Conservation (phyloP, 257 asterid species). For the Nicotiana benthamiana region DNA sequence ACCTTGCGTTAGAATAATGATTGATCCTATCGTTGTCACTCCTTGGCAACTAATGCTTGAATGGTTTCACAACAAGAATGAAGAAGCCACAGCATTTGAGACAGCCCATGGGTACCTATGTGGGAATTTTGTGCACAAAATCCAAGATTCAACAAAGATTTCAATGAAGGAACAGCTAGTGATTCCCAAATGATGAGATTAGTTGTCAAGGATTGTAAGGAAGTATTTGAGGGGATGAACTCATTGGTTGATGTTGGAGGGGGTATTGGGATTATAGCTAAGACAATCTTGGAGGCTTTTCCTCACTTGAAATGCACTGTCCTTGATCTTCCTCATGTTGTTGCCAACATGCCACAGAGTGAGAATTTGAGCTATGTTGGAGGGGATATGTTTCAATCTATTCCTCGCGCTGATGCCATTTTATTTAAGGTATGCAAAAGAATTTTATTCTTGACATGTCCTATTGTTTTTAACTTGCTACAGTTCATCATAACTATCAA, state of each 20-base stretch:
- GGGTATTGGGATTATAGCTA: constrained; percentile 18
- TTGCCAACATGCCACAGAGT: neutral
- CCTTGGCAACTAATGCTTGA: constrained; percentile 16
- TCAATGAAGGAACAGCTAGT: constrained; percentile 29
- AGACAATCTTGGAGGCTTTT: constrained; percentile 6
- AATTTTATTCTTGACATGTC: neutral
- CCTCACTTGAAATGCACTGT: constrained; percentile 12
- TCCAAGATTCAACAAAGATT: constrained; percentile 7
- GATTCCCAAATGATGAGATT: constrained; percentile 15
- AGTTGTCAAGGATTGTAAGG: constrained; percentile 8
- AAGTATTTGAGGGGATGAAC: constrained; percentile 23
- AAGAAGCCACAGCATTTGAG: constrained; percentile 6
- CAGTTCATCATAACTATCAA: neutral
- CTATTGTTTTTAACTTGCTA: neutral
- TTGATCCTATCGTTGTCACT: neutral
- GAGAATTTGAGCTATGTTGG: constrained; percentile 9
- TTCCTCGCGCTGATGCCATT: constrained; percentile 13
- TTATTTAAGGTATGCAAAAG: constrained; percentile 5
- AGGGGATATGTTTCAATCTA: constrained; percentile 17
- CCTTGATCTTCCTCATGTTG: constrained; percentile 17
- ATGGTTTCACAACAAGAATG: constrained; percentile 17
- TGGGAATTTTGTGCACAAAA: constrained; percentile 12
- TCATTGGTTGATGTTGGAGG: constrained; percentile 27
- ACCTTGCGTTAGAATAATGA: neutral
- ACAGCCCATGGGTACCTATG: constrained; percentile 9